phyloP scores from a whole-genome alignment of 2,329 filamentous ascomycete species.

The Pseudopyrenochaeta lycopersici region DNA sequence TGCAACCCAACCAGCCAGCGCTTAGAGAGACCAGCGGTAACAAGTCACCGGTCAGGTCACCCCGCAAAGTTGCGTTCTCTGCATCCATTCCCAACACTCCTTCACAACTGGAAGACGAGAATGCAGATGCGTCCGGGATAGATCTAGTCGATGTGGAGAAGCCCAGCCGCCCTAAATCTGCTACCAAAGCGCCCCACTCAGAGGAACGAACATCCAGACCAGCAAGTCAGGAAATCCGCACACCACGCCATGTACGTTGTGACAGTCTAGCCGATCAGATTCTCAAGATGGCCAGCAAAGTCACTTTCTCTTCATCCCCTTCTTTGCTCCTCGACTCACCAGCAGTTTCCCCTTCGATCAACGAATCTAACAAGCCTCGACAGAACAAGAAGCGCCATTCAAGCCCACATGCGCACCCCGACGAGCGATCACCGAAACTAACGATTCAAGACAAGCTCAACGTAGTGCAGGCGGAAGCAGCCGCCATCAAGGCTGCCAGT shows the following conservation, averaged over 20 bases:
- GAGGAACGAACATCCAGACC: slow-evolving; percentile 30
- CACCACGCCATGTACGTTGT: slow-evolving; percentile 50
- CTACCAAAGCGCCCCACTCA: slow-evolving; percentile 20
- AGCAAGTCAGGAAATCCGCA: slow-evolving; percentile 36
- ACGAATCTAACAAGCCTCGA: slow-evolving; percentile 36
- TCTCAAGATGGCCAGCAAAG: slow-evolving; percentile 34
- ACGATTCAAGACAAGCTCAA: slow-evolving; percentile 59
- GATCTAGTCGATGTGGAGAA: slow-evolving; percentile 34
- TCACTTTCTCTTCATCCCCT: slow-evolving; percentile 35
- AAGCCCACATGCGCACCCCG: slow-evolving; percentile 48
- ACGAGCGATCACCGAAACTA: slow-evolving; percentile 51
- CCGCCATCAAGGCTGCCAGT: slow-evolving; percentile 32
- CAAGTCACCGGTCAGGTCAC: slow-evolving; percentile 45
- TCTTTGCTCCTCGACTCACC: slow-evolving; percentile 10
- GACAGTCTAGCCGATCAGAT: slow-evolving; percentile 34
- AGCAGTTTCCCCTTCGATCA: slow-evolving; percentile 9
- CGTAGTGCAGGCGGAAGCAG: slow-evolving; percentile 53
- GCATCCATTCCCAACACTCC: slow-evolving; percentile 46
- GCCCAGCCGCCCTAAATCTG: slow-evolving; percentile 23
- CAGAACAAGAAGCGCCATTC: slow-evolving; percentile 50
- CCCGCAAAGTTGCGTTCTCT: slow-evolving; percentile 52
- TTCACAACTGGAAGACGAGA: slow-evolving; percentile 42
- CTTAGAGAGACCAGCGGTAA: slow-evolving; percentile 49
- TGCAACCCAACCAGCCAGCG: slow-evolving; percentile 39
- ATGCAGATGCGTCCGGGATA: slow-evolving; percentile 39